Evolutionary conservation across 805 yeast species (phyloP).

Genomic region (Lipomyces mesembrius): DNA sequence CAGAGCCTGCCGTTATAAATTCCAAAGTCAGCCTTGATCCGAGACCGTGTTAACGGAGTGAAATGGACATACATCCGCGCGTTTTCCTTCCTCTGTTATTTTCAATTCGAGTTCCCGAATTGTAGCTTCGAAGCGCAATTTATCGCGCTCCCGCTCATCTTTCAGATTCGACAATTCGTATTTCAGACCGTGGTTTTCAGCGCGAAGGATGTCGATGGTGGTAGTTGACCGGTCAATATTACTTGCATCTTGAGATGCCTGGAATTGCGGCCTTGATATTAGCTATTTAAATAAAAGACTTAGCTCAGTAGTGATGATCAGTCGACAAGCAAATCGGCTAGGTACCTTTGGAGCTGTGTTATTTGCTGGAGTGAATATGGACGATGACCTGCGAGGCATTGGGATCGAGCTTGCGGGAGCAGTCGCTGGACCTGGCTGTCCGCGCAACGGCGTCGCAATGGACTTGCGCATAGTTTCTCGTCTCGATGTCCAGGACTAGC

Average conservation of each 20-base stretch:
- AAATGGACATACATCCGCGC: conserved; percentile 41
- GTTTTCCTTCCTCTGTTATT: conserved; percentile 43
- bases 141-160: conserved; percentile 49
- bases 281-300: neutral
- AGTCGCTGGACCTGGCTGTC: conserved; percentile 1
- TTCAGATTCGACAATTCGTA: conserved; percentile 49
- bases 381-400: conserved; percentile 27
- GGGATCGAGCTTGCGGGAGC: conserved; percentile 32
- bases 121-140: conserved; percentile 44
- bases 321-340: neutral
- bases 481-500: neutral
- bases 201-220: conserved; percentile 28
- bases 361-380: conserved; percentile 22
- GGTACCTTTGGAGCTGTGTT: conserved; percentile 8
- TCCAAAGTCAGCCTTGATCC: neutral
- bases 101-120: conserved; percentile 43
- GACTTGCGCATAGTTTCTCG: conserved; percentile 13
- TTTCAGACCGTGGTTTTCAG: conserved; percentile 40
- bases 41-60: neutral
- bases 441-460: conserved; percentile 9
- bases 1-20: conserved; percentile 39
- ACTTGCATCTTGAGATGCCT: neutral
- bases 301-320: neutral
- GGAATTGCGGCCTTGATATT: conserved; percentile 23
- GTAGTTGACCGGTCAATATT: conserved; percentile 5